A percentile compares a stretch with the other conserved stretches of the same genome.
phyloP scores from a whole-genome alignment of 768 basidiomycete species.

The Boletus bicolor region DNA sequence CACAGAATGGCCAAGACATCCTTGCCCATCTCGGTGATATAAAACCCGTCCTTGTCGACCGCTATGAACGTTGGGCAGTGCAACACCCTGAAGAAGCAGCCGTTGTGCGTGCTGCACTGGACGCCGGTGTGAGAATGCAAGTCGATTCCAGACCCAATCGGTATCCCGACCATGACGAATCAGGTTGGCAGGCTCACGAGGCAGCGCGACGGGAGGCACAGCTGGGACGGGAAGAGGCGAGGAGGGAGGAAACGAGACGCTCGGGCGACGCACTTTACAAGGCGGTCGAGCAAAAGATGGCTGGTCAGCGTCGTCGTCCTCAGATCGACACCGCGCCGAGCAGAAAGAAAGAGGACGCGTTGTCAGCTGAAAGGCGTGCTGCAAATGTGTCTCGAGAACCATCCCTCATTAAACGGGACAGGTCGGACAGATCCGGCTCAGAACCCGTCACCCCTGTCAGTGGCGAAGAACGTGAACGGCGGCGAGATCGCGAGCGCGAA shows the following conservation, averaged over 20 bases:
- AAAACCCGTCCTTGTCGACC: conserved; percentile 60
- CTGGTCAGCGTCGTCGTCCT: conserved; percentile 20
- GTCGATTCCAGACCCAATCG: conserved; percentile 26
- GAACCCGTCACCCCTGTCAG: conserved; percentile 29
- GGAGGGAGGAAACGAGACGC: conserved; percentile 34
- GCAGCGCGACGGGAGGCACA: conserved; percentile 31
- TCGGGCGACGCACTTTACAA: conserved; percentile 37
- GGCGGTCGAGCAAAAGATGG: conserved; percentile 16
- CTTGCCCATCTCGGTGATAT: conserved; percentile 62
- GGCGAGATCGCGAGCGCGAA: conserved; percentile 22
- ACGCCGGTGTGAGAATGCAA: conserved; percentile 19
- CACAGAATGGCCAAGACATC: conserved; percentile 73
- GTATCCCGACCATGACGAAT: conserved; percentile 30
- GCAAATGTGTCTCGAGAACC: conserved; percentile 23
- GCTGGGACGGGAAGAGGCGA: conserved; percentile 32
- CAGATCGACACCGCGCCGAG: conserved; percentile 27
- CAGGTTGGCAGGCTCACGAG: conserved; percentile 33
- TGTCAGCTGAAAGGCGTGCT: conserved; percentile 25
- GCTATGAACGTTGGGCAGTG: conserved; percentile 58
- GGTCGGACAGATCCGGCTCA: conserved; percentile 22
- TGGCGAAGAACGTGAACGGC: conserved; percentile 24
- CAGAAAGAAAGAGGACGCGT: conserved; percentile 32
- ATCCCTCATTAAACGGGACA: conserved; percentile 23
- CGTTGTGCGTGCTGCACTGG: conserved; percentile 19
- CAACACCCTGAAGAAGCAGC: conserved; percentile 39